Evolutionary conservation across 1,139 yeast species (phyloP), one percentile per base, ranked within the genome.

Genomic region (Taphrina communis): DNA sequence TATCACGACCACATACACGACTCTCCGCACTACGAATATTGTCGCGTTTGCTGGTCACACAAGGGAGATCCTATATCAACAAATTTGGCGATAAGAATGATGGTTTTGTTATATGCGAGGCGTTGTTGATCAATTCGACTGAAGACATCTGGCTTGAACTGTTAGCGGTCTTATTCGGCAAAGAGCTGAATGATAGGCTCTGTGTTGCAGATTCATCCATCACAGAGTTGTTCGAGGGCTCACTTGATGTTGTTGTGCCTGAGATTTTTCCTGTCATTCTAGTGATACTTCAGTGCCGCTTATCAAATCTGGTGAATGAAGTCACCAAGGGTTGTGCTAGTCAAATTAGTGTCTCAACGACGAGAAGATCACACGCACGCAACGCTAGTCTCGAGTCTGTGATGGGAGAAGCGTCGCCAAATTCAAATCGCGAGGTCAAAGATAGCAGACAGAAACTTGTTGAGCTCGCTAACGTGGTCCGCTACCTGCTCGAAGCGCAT

Each of bases 11-110:
- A 0, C 73, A 77, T 60, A 78, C 80, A 6, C 77, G 78, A 12
- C 83, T 85, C 6, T 83, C 85, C 0, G 78, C 80, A 46, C 77
- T 82, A 70, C 79, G 83, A 21, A 76, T 89, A 11, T 76, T 89
- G 25, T 78, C 86, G 7, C 82, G 82, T 66, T 76, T 86, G 7
- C 77, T 89, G 25, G 77, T 80, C 41, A 77, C 82, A 0, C 77
- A 84, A 11, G 87, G 88, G 0, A 76, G 82, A 0, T 81, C 81
- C 56, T 81, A 83, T 0, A 83, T 83, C 63, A 81, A 78, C 44
- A 77, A 82, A 39, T 88, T 89, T 74, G 80, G 85, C 53, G 57
- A 81, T 21, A 81, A 80, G 25, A 71, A 73, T 21, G 84, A 85
- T 68, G 94, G 94, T 0, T 76, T 86, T 21, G 82, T 82, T 38